Percentiles rank a stretch among this genome's conserved stretches.
Evolutionary conservation across 495 filamentous ascomycete genomes (phyloP).

Genomic region (Xylaria nigripes): DNA sequence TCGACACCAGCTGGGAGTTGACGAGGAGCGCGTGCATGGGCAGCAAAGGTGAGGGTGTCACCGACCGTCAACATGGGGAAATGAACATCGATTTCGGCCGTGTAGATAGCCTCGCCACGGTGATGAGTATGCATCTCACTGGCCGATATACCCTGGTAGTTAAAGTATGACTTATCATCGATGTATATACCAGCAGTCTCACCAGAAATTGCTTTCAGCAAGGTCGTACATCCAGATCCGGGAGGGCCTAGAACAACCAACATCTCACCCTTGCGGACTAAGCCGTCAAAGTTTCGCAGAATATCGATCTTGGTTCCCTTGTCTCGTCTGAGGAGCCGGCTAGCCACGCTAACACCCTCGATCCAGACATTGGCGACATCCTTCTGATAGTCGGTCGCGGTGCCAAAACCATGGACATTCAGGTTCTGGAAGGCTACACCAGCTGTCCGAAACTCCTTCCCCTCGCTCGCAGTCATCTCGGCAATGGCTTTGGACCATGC

Average conservation of each 20-base stretch:
- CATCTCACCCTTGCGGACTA: conserved; percentile 75
- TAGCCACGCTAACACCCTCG: conserved; percentile 38
- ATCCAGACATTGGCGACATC: conserved; percentile 58
- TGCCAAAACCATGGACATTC: conserved; percentile 69
- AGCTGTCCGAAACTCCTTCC: conserved; percentile 38
- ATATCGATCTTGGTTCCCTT: conserved; percentile 64
- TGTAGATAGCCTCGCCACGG: conserved; percentile 74
- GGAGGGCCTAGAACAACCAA: conserved; percentile 70
- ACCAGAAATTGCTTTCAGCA: conserved; percentile 72
- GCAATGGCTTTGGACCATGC: conserved; percentile 51
- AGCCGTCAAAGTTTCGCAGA: conserved; percentile 65
- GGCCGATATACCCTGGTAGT: conserved; percentile 61
- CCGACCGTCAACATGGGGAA: conserved; percentile 76
- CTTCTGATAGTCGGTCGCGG: conserved; percentile 74
- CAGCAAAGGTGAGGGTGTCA: conserved; percentile 73
- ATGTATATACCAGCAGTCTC: conserved; percentile 67
- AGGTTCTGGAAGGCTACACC: conserved; percentile 55
- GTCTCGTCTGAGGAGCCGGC: conserved; percentile 38
- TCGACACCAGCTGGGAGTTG: conserved; percentile 53
- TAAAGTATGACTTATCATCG: conserved; percentile 56
- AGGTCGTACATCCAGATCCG: conserved; percentile 69
- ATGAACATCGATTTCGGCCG: conserved; percentile 71
- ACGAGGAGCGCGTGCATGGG: conserved; percentile 55
- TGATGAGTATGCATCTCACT: conserved; percentile 60
- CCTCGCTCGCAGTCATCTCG: conserved; percentile 35